Evolutionary conservation across 805 yeast species (phyloP).

Genomic region (Cyberlindnera maclurae): DNA sequence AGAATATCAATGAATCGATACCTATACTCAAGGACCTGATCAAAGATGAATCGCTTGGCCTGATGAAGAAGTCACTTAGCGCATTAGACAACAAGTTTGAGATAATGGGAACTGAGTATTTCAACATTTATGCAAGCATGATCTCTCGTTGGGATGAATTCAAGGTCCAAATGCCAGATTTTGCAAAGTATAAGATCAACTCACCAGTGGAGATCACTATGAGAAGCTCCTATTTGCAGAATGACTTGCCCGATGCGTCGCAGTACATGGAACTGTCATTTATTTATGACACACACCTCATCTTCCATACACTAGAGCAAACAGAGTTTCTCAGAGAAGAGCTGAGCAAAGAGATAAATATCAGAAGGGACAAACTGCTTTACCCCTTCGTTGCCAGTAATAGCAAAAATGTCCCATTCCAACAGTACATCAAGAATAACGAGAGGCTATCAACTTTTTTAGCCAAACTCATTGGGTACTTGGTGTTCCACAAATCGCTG

Average conservation of each 20-base stretch:
- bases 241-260: constrained; percentile 27
- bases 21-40: constrained; percentile 71
- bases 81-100: constrained; percentile 37
- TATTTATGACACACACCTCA: constrained; percentile 74
- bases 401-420: constrained; percentile 24
- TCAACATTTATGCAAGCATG: constrained; percentile 46
- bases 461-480: constrained; percentile 63
- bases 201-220: constrained; percentile 80
- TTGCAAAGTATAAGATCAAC: constrained; percentile 60
- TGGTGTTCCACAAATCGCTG: constrained; percentile 66
- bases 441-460: constrained; percentile 50
- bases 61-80: constrained; percentile 57
- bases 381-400: constrained; percentile 53
- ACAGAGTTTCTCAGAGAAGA: constrained; percentile 51
- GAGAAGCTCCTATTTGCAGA: constrained; percentile 46
- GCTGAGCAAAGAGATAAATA: constrained; percentile 63
- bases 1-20: constrained; percentile 64
- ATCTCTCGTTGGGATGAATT: constrained; percentile 52
- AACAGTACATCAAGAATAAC: constrained; percentile 23
- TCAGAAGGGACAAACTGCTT: constrained; percentile 63
- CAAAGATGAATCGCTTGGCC: constrained; percentile 63
- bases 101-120: constrained; percentile 50
- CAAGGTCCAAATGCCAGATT: constrained; percentile 36
- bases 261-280: constrained; percentile 55
- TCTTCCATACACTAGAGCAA: constrained; percentile 68